Evolutionary conservation across 2,329 filamentous ascomycete species (phyloP).

Genomic region (Clonostachys rosea): DNA sequence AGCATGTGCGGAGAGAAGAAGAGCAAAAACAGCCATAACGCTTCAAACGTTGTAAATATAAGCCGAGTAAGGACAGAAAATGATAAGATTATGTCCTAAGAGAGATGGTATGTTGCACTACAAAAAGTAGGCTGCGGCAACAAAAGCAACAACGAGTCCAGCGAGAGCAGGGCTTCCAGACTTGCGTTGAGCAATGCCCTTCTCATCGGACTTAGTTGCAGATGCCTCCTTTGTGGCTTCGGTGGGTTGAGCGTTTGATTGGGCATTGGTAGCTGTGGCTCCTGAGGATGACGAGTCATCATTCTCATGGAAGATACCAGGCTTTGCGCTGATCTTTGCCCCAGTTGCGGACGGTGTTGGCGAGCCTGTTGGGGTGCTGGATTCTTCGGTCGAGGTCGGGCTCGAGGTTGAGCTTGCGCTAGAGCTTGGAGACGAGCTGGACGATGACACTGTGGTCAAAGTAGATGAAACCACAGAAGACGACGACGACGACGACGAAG

Average conservation of each 20-base stretch:
- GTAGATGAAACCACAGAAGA: slow-evolving; percentile 9
- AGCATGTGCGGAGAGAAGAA: not conserved
- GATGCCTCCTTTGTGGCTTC: slow-evolving; percentile 17
- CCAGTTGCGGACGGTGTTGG: not conserved
- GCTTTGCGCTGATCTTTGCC: slow-evolving; percentile 11
- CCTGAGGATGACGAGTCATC: slow-evolving; percentile 15
- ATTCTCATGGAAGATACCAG: slow-evolving; percentile 53
- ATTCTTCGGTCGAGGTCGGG: slow-evolving; percentile 2
- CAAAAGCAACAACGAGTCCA: slow-evolving; percentile 50
- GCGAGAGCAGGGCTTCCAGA: slow-evolving; percentile 46
- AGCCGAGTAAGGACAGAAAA: not conserved
- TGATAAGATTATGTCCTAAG: no score
- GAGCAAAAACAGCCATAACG: not conserved
- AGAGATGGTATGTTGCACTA: slow-evolving; percentile 11
- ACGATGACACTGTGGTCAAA: slow-evolving; percentile 9
- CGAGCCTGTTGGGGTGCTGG: slow-evolving; percentile 1
- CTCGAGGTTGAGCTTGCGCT: slow-evolving; percentile 8
- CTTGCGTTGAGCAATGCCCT: slow-evolving; percentile 40
- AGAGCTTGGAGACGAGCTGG: slow-evolving; percentile 8
- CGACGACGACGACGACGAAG: slow-evolving; percentile 7
- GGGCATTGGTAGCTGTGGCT: slow-evolving; percentile 8
- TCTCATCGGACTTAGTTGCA: slow-evolving; percentile 25
- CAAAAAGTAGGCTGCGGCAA: slow-evolving; percentile 45
- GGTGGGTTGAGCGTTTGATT: slow-evolving; percentile 13
- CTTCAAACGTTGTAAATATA: not conserved